These are phyloP conservation scores for Eucalyptus cladocalyx DNA, from an alignment of 345 rosid genomes.

Conservation along the genomic window DNA sequence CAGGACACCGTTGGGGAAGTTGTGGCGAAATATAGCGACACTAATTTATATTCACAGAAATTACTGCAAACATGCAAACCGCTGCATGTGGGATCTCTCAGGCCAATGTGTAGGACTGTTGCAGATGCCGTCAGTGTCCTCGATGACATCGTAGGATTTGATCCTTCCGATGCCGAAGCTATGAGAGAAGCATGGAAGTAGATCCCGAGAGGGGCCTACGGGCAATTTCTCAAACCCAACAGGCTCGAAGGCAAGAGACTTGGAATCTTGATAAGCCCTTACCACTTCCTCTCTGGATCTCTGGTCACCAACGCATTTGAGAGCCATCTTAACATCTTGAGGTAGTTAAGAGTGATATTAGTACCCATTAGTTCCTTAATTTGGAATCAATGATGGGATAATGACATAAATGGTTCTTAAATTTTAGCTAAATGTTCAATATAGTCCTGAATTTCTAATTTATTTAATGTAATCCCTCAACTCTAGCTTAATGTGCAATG, in stretches of 20 bases:
- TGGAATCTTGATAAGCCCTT: constrained; percentile 26
- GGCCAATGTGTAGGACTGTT: constrained; percentile 34
- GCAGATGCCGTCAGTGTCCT: constrained; percentile 31
- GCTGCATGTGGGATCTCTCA: background rate
- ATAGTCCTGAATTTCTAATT: background rate
- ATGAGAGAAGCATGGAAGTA: constrained; percentile 22
- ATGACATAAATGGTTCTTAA: too few relatives aligned
- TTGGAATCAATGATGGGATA: background rate
- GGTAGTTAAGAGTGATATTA: constrained; percentile 9
- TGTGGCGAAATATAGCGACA: background rate
- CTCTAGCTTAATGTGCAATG: too few relatives aligned
- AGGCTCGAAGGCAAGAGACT: constrained; percentile 48
- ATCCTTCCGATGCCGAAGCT: constrained; percentile 19
- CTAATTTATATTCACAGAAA: background rate
- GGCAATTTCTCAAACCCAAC: constrained; percentile 23
- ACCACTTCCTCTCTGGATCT: background rate
- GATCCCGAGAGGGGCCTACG: constrained; percentile 34
- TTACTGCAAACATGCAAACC: background rate
- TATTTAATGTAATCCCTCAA: too few relatives aligned
- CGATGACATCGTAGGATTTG: constrained; percentile 30
- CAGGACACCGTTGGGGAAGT: constrained; percentile 51
- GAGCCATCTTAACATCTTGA: constrained; percentile 23
- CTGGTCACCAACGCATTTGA: constrained; percentile 6
- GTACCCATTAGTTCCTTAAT: background rate
- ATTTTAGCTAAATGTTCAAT: too few relatives aligned